Base-by-base conservation (phyloP, 73 alveolate genomes). In the Loxodes magnus region DNA sequence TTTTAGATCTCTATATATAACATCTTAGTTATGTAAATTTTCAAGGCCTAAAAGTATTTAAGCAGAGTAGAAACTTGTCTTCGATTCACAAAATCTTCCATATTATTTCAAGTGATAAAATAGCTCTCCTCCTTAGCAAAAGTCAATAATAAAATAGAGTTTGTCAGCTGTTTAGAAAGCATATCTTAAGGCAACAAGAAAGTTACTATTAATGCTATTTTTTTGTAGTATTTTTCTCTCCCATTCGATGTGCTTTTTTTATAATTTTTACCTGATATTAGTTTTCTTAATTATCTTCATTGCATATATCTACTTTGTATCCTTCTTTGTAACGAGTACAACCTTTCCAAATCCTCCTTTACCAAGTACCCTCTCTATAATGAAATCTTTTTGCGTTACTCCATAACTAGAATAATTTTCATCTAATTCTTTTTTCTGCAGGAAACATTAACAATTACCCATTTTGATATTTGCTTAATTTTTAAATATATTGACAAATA, bases 301-400 rank as follows among this genome's bases (percentile, higher is more conserved):
- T 10, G 98, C 98, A 64, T 60, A 88, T 17, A 62, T 35, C 58
- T 81, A 54, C 2, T 66, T 78, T 16, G 35, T 50, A 25, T 66
- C 90, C 58, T 60, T 62, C 60, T 69, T 76, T 55, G 74, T 55
- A 0, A 82, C 96, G 17, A 89, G 56, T 52, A 82, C 59, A 12
- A 89, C 98, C 58, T 89, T 89, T 12, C 98, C 98, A 54, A 89
- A 89, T 3, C 95, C 67, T 1, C 98, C 98, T 56, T 88, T 49
- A 2, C 98, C 98, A 24, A 88, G 68, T 6, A 91, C 95, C 77
- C 84, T 72, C 17, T 72, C 34, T 7, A 66, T 63, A 4, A 31
- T 60, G 37, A 68, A 68, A 63, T 68, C 82, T 6, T 58, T 17
- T 16, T 53, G 73, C n/a, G n/a, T n/a, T n/a, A n/a, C n/a, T n/a